Evolutionary conservation across 1,284 basidiomycete genomes (phyloP).

Genomic region (Moesziomyces parantarcticus): DNA sequence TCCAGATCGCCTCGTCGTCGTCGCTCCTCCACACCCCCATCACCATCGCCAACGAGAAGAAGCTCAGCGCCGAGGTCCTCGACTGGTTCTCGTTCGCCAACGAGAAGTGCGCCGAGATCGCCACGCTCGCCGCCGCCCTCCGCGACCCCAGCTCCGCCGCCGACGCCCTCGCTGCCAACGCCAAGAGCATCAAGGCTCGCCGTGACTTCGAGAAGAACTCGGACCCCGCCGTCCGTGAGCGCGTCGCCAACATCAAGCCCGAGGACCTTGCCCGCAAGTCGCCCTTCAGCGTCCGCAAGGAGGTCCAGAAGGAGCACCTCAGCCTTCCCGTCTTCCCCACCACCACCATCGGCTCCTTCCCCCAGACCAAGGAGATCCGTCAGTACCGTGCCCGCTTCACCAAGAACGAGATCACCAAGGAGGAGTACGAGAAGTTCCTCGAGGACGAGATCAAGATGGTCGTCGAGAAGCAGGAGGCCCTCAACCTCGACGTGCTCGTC

Average conservation of each 20-base stretch:
- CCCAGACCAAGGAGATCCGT: constrained; percentile 93
- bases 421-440: constrained; percentile 97
- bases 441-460: constrained; percentile 96
- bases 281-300: constrained; percentile 86
- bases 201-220: constrained; percentile 95
- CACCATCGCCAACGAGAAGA: constrained; percentile 90
- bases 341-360: constrained; percentile 97
- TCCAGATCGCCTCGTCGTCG: constrained; percentile 94
- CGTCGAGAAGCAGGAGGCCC: constrained; percentile 94
- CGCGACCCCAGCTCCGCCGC: constrained; percentile 54
- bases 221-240: constrained; percentile 93
- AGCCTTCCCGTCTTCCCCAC: constrained; percentile 97
- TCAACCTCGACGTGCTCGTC: constrained; percentile 95
- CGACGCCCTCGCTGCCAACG: constrained; percentile 73
- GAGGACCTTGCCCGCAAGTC: constrained; percentile 90
- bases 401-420: constrained; percentile 88
- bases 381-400: constrained; percentile 71
- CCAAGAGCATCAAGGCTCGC: constrained; percentile 89
- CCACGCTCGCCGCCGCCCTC: constrained; percentile 77
- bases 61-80: constrained; percentile 88
- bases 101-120: constrained; percentile 94
- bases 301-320: constrained; percentile 88
- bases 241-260: constrained; percentile 89
- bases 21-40: constrained; percentile 98
- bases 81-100: constrained; percentile 99